A percentile compares a stretch with the other conserved stretches of the same genome.
phyloP scores from a whole-genome alignment of 192 early-diverging fungal species.

The Backusella mclennaniae region DNA sequence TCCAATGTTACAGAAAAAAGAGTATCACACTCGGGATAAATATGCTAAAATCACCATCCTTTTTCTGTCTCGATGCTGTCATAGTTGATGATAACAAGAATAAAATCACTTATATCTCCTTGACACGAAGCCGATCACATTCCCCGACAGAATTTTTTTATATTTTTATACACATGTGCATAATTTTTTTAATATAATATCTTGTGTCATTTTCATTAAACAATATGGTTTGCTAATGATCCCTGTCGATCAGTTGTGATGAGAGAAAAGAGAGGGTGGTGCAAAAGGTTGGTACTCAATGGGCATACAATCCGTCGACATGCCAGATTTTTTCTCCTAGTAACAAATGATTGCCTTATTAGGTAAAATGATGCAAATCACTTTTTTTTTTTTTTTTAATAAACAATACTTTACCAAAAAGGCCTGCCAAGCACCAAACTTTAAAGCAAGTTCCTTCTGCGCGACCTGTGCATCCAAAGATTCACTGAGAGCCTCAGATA shows the following conservation, averaged over 20 bases:
- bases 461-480: not conserved
- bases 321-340: not conserved
- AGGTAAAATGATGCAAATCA: not conserved
- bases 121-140: not conserved
- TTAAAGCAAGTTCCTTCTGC: conserved; percentile 19
- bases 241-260: not conserved
- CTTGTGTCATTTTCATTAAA: not conserved
- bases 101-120: not conserved
- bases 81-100: not conserved
- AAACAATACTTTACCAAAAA: conserved; percentile 14
- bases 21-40: not conserved
- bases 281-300: not conserved
- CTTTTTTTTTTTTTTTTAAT: not conserved
- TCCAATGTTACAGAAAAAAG: not conserved
- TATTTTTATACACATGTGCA: not conserved
- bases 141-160: not conserved
- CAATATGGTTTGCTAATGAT: not conserved
- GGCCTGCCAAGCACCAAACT: conserved; percentile 19
- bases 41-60: not conserved
- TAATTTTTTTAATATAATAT: not conserved
- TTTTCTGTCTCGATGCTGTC: not conserved
- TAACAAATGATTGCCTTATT: not conserved
- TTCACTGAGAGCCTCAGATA: not conserved
- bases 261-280: not conserved
- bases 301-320: not conserved